These are phyloP conservation scores for Pelargonium myrrhifolium DNA, from an alignment of 441 rosid genomes.

Conservation along the genomic window DNA sequence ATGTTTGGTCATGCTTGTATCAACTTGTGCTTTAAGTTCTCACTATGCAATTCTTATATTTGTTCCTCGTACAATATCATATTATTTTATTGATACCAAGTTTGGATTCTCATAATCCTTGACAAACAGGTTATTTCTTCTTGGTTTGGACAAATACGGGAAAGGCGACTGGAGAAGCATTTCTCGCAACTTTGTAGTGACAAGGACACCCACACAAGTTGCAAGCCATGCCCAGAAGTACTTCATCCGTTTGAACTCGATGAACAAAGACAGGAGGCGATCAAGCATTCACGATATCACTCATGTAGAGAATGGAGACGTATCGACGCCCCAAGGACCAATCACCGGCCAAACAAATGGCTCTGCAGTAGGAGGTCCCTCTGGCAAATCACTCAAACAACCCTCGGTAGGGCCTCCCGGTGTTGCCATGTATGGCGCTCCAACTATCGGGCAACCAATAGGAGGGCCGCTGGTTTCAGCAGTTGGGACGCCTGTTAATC, in stretches of 20 bases:
- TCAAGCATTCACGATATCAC: conserved; percentile 97
- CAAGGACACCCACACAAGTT: conserved; percentile 96
- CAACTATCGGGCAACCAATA: conserved; percentile 77
- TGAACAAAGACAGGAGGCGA: conserved; percentile 93
- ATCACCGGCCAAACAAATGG: conserved; percentile 82
- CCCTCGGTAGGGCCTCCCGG: conserved; percentile 47
- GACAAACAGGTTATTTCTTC: conserved; percentile 75
- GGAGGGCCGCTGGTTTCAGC: conserved; percentile 81
- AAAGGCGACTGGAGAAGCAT: conserved; percentile 99
- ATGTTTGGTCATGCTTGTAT: not conserved
- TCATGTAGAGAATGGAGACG: conserved; percentile 65
- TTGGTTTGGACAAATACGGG: conserved; percentile 90
- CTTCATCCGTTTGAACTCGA: conserved; percentile 78
- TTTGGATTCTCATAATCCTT: conserved; percentile 14
- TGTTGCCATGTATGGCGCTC: conserved; percentile 56
- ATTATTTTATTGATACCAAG: conserved; percentile 5
- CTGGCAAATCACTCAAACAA: conserved; percentile 56
- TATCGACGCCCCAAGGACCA: conserved; percentile 67
- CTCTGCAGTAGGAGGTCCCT: conserved; percentile 44
- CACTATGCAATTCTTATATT: conserved; percentile 9
- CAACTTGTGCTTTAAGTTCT: conserved; percentile 6
- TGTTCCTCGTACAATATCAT: not conserved
- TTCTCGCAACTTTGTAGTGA: conserved; percentile 87
- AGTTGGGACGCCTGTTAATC: conserved; percentile 87
- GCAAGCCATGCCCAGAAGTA: conserved; percentile 98